Evolutionary conservation across 208 protist genomes (phyloP), one percentile per base, ranked within the genome.

Genomic region (Acanthamoeba sp.): DNA sequence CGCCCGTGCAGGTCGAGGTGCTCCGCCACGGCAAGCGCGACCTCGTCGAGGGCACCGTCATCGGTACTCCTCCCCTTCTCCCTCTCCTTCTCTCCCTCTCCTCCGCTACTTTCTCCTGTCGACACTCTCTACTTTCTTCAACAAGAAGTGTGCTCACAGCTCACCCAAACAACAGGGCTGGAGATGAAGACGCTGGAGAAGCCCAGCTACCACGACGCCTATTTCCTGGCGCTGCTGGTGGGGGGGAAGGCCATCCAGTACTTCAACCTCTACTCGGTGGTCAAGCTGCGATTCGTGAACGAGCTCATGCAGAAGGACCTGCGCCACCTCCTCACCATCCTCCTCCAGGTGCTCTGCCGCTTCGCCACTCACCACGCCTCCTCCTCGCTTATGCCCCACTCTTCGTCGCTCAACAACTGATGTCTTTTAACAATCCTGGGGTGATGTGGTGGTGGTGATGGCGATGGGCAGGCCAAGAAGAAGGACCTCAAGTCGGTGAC

Each of bases 301-400:
- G 69, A 80, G 69, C 69, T 80, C 38, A 80, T 80, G 69, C 69
- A 45, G 20, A 9, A 48, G 69, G 69, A 80, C 38, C 69, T 80
- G 32, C 69, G 69, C 18, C 69, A 80, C 69, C 69, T 80, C 2
- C 38, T 80, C 22, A 27, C 32, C 69, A 48, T 80, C 38, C 36
- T 80, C 36, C 69, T 80, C 24, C 69, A 80, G 64, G 64, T 36
- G 0, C 45, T 50, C 45, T 50, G 9, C 2, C 12, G 20, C 52
- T 24, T 20, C 52, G 18, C 52, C 52, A 50, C 52, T 22, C 12
- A 18, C 20, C 52, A 50, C 45, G 10, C 45, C 45, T 16, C 0
- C 4, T 16, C 45, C 10, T 16, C 10, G 45, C 45, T n/a, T n/a
- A n/a, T n/a, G n/a, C n/a, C n/a, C n/a, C n/a, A n/a, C n/a, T n/a